A percentile compares a stretch with the other conserved stretches of the same genome.
Conservation (phyloP, 129 eudicot genomes). For the Logfia minima region DNA sequence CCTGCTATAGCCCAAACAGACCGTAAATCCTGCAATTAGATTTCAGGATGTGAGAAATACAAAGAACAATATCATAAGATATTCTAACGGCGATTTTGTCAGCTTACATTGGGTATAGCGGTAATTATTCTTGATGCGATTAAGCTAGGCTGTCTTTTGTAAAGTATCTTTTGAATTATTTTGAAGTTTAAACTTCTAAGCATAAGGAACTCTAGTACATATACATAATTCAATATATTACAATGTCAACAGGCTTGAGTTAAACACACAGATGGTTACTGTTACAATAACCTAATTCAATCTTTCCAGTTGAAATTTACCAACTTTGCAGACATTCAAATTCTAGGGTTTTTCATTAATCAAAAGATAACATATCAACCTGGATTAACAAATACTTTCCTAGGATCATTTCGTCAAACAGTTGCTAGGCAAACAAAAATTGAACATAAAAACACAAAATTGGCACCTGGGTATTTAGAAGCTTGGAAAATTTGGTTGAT, state of each 20-base stretch:
- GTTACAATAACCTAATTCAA: not conserved
- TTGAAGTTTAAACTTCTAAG: too few relatives aligned
- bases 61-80: not conserved
- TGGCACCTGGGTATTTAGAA: conserved; percentile 54
- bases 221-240: not conserved
- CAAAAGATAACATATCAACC: too few relatives aligned
- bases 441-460: not conserved
- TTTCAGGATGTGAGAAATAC: conserved; percentile 5
- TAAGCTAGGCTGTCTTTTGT: too few relatives aligned
- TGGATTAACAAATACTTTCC: not conserved
- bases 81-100: not conserved
- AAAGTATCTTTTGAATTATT: not conserved
- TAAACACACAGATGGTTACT: not conserved
- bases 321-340: not conserved
- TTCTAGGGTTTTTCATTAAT: not conserved
- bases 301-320: not conserved
- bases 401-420: conserved; percentile 18
- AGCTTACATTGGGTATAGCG: not conserved
- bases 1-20: conserved; percentile 85
- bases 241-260: not conserved
- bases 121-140: not conserved
- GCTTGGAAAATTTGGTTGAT: conserved; percentile 55
- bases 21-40: conserved; percentile 59
- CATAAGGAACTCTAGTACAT: not conserved
- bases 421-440: not conserved